Evolutionary conservation across 148 eudicot genomes (phyloP).

Genomic region (Vaccinium myrtillus): DNA sequence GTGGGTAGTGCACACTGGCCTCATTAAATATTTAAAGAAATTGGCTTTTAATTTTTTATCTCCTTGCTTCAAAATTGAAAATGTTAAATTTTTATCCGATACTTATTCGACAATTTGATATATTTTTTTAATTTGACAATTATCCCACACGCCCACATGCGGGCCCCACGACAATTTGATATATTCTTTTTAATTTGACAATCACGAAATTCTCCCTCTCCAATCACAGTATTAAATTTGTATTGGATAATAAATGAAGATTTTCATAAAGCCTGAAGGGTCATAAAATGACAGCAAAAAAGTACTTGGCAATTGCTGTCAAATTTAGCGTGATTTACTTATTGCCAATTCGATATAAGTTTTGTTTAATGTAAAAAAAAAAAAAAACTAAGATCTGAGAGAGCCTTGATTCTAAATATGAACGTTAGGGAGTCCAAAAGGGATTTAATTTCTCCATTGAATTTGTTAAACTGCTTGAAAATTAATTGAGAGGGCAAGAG

Average conservation of each 20-base stretch:
- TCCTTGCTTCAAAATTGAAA: neutral
- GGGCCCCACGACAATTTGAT: too few species aligned
- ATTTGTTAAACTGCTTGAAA: too few species aligned
- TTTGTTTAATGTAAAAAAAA: neutral
- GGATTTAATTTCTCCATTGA: neutral
- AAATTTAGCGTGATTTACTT: neutral
- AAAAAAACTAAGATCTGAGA: neutral
- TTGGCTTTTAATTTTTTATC: neutral
- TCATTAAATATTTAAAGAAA: neutral
- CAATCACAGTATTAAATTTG: neutral
- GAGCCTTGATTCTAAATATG: neutral
- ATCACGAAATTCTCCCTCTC: neutral
- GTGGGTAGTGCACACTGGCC: neutral
- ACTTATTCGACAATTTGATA: neutral
- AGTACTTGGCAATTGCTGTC: neutral
- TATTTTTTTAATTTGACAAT: too few species aligned
- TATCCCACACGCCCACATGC: too few species aligned
- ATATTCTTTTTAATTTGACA: too few species aligned
- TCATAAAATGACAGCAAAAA: neutral
- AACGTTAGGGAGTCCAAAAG: neutral
- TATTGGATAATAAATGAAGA: neutral
- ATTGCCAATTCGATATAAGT: neutral
- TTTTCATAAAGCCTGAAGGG: too few species aligned
- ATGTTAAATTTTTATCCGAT: neutral
- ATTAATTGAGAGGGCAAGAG: too few species aligned